Percentiles rank a stretch among this genome's conserved stretches.
These are phyloP conservation scores for Penicillium sp. DNA, from an alignment of 2,329 filamentous ascomycete species.

Conservation along the genomic window DNA sequence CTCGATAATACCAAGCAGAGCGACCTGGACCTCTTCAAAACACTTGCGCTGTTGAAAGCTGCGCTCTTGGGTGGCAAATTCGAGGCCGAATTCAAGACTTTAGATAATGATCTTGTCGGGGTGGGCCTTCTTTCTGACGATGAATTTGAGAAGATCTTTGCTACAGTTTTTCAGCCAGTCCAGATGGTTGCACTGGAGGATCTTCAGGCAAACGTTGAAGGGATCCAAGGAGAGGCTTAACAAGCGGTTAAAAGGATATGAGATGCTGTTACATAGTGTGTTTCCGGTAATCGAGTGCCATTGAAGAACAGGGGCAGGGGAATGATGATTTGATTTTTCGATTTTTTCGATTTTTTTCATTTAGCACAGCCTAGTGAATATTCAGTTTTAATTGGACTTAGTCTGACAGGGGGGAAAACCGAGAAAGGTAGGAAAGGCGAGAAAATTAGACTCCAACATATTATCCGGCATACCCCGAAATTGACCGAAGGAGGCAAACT, in stretches of 20 bases:
- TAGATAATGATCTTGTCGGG: conserved; percentile 3
- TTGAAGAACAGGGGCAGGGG: neutral
- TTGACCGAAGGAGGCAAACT: neutral
- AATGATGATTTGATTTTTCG: neutral
- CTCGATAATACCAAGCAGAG: neutral
- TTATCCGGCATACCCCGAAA: neutral
- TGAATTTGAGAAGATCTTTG: conserved; percentile 5
- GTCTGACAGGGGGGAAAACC: no score
- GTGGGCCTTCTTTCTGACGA: neutral
- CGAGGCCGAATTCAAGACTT: neutral
- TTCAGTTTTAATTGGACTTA: neutral
- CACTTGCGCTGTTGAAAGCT: conserved; percentile 1
- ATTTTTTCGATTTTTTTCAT: neutral
- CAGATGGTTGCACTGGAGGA: neutral
- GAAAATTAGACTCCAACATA: neutral
- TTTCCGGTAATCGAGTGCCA: neutral
- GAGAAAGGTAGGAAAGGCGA: neutral
- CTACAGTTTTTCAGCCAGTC: neutral
- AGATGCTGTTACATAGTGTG: no score
- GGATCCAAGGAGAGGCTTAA: neutral
- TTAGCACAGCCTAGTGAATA: neutral
- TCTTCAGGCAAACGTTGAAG: neutral
- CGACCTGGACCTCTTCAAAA: neutral
- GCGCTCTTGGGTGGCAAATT: conserved; percentile 1
- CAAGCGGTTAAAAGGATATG: neutral